These are phyloP conservation scores for Monosporascus sp. DNA, from an alignment of 2,329 filamentous ascomycete genomes.

Conservation along the genomic window DNA sequence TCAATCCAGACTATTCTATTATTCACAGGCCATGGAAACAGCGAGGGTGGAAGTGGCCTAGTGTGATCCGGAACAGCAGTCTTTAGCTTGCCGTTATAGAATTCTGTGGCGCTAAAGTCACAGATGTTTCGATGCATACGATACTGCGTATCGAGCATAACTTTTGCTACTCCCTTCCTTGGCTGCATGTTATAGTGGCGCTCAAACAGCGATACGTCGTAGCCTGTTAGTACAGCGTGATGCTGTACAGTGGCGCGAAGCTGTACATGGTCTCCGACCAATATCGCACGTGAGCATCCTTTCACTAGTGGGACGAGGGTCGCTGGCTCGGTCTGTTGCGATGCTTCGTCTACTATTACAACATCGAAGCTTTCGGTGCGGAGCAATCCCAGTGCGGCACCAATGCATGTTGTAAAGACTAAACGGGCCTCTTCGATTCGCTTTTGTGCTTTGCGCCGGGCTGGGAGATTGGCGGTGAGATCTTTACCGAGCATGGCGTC, in stretches of 20 bases:
- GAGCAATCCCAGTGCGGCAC: constrained; percentile 35
- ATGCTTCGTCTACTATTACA: constrained; percentile 41
- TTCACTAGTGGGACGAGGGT: constrained; percentile 36
- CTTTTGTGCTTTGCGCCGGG: constrained; percentile 31
- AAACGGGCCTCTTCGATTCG: constrained; percentile 29
- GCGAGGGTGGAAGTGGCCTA: constrained; percentile 18
- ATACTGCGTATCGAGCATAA: constrained; percentile 40
- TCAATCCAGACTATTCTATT: constrained; percentile 29
- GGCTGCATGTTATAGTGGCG: constrained; percentile 26
- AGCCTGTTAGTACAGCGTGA: constrained; percentile 27
- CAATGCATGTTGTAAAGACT: constrained; percentile 40
- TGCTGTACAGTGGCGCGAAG: constrained; percentile 36
- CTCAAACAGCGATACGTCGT: constrained; percentile 39
- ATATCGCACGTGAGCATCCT: constrained; percentile 34
- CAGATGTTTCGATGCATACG: constrained; percentile 37
- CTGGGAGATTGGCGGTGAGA: constrained; percentile 18
- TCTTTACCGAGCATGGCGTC: constrained; percentile 27
- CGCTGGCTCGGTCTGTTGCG: constrained; percentile 38
- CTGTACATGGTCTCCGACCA: constrained; percentile 43
- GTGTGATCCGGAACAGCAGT: constrained; percentile 23
- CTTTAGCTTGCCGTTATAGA: constrained; percentile 31
- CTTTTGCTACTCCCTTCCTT: constrained; percentile 17
- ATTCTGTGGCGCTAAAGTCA: constrained; percentile 32
- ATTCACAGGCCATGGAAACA: constrained; percentile 7
- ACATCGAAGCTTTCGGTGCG: constrained; percentile 31